A percentile compares a stretch with the other conserved stretches of the same genome.
phyloP scores from a whole-genome alignment of 2,329 filamentous ascomycete genomes.

The Epichloe gansuensis region DNA sequence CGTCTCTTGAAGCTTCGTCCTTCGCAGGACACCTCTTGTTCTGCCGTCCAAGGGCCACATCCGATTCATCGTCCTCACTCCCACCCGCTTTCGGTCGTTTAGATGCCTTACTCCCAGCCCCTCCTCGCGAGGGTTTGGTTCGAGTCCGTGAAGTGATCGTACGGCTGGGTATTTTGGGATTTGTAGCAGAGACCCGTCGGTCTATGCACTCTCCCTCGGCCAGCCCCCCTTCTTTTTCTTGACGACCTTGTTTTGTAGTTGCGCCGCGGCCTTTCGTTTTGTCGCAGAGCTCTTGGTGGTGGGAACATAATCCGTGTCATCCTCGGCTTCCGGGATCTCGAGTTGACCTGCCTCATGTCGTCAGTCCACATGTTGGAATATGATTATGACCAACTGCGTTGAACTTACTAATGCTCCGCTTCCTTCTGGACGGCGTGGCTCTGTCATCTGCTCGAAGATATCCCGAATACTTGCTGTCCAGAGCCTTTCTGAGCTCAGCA shows the following conservation, averaged over 20 bases:
- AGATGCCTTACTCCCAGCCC: not conserved
- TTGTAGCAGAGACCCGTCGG: not conserved
- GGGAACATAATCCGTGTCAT: slow-evolving; percentile 3
- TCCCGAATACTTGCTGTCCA: not conserved
- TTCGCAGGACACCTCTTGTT: not conserved
- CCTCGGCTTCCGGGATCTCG: not conserved
- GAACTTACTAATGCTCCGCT: not conserved
- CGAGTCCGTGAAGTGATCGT: not conserved
- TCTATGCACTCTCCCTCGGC: not conserved
- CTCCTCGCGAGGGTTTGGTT: not conserved
- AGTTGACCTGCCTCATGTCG: not conserved
- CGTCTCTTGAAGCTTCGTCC: not conserved
- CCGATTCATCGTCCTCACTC: not conserved
- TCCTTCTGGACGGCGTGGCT: not conserved
- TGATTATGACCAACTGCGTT: not conserved
- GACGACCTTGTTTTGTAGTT: slow-evolving; percentile 5
- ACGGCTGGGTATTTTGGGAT: not conserved
- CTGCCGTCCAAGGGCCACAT: not conserved
- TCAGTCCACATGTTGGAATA: not conserved
- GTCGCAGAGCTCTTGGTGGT: not conserved
- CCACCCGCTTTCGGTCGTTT: not conserved
- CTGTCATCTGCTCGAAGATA: not conserved
- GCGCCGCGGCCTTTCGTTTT: slow-evolving; percentile 1
- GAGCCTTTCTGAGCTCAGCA: not conserved
- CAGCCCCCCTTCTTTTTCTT: not conserved